phyloP scores from a whole-genome alignment of 2,329 filamentous ascomycete species.

The Aspergillus clavatus region DNA sequence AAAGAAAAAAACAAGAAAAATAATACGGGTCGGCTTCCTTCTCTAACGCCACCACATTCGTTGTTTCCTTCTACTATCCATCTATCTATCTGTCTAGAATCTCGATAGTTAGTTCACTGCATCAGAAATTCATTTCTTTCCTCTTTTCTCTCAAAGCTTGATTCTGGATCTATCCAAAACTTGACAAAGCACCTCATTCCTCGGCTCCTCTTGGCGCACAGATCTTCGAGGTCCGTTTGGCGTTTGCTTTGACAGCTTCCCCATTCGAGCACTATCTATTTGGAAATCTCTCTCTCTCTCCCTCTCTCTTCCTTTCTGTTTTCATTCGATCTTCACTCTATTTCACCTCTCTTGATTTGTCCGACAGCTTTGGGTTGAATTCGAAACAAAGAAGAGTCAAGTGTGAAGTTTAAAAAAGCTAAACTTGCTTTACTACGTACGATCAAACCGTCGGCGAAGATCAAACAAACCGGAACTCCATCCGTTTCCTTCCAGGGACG shows the following conservation, averaged over 20 bases:
- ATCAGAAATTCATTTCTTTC: background rate
- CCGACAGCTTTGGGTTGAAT: background rate
- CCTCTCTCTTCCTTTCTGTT: background rate
- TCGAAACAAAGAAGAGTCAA: background rate
- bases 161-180: slow-evolving; percentile 3
- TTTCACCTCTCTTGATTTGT: background rate
- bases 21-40: too few species aligned
- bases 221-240: background rate
- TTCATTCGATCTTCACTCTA: background rate
- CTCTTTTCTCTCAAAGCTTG: background rate
- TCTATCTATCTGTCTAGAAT: too few species aligned
- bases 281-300: background rate
- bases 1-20: too few species aligned
- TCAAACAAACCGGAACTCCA: background rate
- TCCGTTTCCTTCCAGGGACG: background rate
- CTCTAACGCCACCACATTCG: background rate
- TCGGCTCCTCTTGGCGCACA: background rate
- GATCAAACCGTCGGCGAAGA: background rate
- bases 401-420: background rate
- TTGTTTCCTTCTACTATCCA: too few species aligned
- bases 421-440: background rate
- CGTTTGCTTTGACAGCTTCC: background rate
- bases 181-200: background rate
- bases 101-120: too few species aligned
- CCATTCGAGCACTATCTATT: background rate